Conservation (phyloP, 1,284 basidiomycete species). For the Mycena citricolor region DNA sequence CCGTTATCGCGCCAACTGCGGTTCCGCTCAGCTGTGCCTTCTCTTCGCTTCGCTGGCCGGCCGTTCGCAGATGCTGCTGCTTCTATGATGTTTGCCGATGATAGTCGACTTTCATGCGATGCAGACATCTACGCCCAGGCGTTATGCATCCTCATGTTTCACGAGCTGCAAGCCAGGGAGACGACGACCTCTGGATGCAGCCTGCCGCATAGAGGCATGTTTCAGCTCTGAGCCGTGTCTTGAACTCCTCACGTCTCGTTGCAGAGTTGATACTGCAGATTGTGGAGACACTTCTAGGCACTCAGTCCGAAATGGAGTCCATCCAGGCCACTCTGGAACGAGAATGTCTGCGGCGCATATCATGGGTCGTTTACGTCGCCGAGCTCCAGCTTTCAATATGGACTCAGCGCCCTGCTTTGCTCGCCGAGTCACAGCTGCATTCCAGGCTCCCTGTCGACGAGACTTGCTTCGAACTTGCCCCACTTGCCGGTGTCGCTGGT, state of each 20-base stretch:
- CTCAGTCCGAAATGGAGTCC: slow-evolving; percentile 58
- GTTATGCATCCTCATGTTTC: slow-evolving; percentile 65
- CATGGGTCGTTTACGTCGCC: slow-evolving; percentile 70
- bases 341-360: slow-evolving; percentile 71
- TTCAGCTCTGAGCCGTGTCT: background rate
- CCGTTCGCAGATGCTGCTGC: slow-evolving; percentile 67
- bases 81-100: slow-evolving; percentile 67
- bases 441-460: slow-evolving; percentile 74
- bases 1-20: slow-evolving; percentile 66
- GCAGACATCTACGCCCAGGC: slow-evolving; percentile 65
- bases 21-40: slow-evolving; percentile 45
- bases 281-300: slow-evolving; percentile 61
- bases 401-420: slow-evolving; percentile 47
- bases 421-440: slow-evolving; percentile 54
- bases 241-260: slow-evolving; percentile 21
- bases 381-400: slow-evolving; percentile 52
- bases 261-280: slow-evolving; percentile 66
- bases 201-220: slow-evolving; percentile 30
- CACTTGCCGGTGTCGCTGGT: slow-evolving; percentile 64
- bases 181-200: slow-evolving; percentile 31
- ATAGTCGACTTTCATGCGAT: slow-evolving; percentile 57
- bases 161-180: slow-evolving; percentile 58
- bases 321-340: slow-evolving; percentile 62
- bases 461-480: slow-evolving; percentile 69
- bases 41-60: slow-evolving; percentile 66